Conservation (phyloP, 2,329 filamentous ascomycete genomes). For the Aspergillus flavus region DNA sequence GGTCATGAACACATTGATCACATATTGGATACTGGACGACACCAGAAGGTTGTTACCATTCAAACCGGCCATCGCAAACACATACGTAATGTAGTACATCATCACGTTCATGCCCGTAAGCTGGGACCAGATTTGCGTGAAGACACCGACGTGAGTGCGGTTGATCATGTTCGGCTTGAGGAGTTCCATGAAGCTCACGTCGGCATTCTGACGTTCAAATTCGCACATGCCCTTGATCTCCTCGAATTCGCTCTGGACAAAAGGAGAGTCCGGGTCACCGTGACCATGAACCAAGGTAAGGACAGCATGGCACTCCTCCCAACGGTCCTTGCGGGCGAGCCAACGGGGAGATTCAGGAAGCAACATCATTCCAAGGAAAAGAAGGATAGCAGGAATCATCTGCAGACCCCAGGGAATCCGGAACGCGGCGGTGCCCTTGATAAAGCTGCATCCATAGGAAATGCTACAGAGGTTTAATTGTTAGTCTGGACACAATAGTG, state of each 20-base stretch:
- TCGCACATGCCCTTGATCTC: conserved; percentile 74
- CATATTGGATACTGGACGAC: conserved; percentile 70
- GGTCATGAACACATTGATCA: conserved; percentile 81
- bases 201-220: conserved; percentile 69
- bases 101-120: conserved; percentile 75
- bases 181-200: conserved; percentile 72
- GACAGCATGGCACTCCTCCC: conserved; percentile 55
- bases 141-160: conserved; percentile 70
- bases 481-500: not conserved
- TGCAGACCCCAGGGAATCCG: conserved; percentile 68
- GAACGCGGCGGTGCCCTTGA: conserved; percentile 62
- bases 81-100: conserved; percentile 69
- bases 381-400: conserved; percentile 62
- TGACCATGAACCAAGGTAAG: conserved; percentile 63
- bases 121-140: conserved; percentile 76
- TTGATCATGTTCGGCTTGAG: conserved; percentile 73
- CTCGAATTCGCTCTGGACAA: conserved; percentile 68
- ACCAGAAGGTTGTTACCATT: conserved; percentile 62
- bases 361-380: conserved; percentile 56
- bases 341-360: conserved; percentile 64
- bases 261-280: conserved; percentile 65
- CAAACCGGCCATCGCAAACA: conserved; percentile 72
- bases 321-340: conserved; percentile 64
- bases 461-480: conserved; percentile 41
- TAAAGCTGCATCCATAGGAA: conserved; percentile 62